Percentiles rank a stretch among this genome's conserved stretches.
Conservation (phyloP, 768 basidiomycete genomes). For the Boletus rubropictus region DNA sequence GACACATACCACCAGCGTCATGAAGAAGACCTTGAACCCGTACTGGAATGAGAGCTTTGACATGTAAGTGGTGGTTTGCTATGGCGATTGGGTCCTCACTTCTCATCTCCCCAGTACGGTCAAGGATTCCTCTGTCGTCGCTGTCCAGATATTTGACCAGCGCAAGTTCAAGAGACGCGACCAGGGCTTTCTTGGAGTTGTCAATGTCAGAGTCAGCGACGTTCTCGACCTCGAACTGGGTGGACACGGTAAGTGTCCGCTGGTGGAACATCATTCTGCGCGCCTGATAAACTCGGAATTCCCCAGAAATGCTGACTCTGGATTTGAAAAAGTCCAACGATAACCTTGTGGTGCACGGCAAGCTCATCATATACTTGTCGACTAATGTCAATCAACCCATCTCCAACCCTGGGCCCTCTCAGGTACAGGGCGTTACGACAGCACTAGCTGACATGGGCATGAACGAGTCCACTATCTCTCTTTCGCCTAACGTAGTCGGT, state of each 20-base stretch:
- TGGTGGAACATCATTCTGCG: not conserved
- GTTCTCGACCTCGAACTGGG: slow-evolving; percentile 88
- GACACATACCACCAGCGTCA: slow-evolving; percentile 93
- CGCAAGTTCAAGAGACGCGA: slow-evolving; percentile 98
- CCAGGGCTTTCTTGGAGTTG: slow-evolving; percentile 96
- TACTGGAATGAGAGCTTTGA: slow-evolving; percentile 99
- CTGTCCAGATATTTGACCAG: slow-evolving; percentile 98
- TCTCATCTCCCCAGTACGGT: slow-evolving; percentile 56
- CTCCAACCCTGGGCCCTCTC: slow-evolving; percentile 75
- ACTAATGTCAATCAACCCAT: slow-evolving; percentile 86
- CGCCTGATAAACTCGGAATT: slow-evolving; percentile 1
- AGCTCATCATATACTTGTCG: slow-evolving; percentile 93
- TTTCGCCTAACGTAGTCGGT: slow-evolving; percentile 40
- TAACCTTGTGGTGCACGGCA: slow-evolving; percentile 95
- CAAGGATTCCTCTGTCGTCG: slow-evolving; percentile 96
- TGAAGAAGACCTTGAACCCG: slow-evolving; percentile 91
- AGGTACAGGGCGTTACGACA: slow-evolving; percentile 52
- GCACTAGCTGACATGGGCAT: slow-evolving; percentile 59
- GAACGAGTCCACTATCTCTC: slow-evolving; percentile 53
- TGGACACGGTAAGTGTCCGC: slow-evolving; percentile 71
- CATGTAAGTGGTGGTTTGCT: slow-evolving; percentile 52
- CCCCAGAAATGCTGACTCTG: slow-evolving; percentile 86
- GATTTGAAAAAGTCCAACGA: slow-evolving; percentile 99
- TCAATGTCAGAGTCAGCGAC: slow-evolving; percentile 89
- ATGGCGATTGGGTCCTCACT: not conserved